Evolutionary conservation across 345 rosid genomes (phyloP), one percentile per base, ranked within the genome.

Genomic region (Linum lewisii): DNA sequence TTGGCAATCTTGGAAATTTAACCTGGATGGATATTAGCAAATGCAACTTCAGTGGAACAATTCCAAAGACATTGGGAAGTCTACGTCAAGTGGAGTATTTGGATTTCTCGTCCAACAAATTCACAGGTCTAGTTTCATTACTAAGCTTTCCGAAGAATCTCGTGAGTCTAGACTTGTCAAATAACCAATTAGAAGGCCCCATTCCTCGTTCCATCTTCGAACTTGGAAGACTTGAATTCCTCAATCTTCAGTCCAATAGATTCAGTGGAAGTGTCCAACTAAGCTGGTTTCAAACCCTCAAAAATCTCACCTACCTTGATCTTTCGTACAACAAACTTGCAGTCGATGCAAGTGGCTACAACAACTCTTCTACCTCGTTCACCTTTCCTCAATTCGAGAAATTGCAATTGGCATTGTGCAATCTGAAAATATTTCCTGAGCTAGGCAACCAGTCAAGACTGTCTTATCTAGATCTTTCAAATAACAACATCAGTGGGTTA

Each of bases 361-460:
- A 37, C 56, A 7, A 26, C 2, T 26, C 32, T 26, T 26, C 32
- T 26, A 26, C 32, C 6, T 26, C 32, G 2, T 6, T 6, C 2
- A 26, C 6, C 32, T 26, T 59, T 20, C 32, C 25, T 1, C 6
- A 0, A 1, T 13, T 84, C 0, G 20, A 5, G 20, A 67, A 68
- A 29, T 10, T 84, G 7, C 73, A 9, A 51, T 51, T 84, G 72
- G 82, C 78, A 37, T 74, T 81, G 3, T 78, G 91, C 72, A 73
- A 72, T 1, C 53, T 84, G n/a, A 60, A 0, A 0, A 6, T 0
- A 16, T 62, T 80, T 13, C 87, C 87, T 0, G 60, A 72, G 1
- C 63, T 85, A 4, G 61, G 55, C n/a, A 62, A 37, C 54, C 84
- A 74, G 25, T 21, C 36, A n/a, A 59, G 0, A 2, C 21, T 85